A percentile compares a stretch with the other conserved stretches of the same genome.
Conservation (phyloP, 1,284 basidiomycete genomes). For the Ganoderma leucocontextum region DNA sequence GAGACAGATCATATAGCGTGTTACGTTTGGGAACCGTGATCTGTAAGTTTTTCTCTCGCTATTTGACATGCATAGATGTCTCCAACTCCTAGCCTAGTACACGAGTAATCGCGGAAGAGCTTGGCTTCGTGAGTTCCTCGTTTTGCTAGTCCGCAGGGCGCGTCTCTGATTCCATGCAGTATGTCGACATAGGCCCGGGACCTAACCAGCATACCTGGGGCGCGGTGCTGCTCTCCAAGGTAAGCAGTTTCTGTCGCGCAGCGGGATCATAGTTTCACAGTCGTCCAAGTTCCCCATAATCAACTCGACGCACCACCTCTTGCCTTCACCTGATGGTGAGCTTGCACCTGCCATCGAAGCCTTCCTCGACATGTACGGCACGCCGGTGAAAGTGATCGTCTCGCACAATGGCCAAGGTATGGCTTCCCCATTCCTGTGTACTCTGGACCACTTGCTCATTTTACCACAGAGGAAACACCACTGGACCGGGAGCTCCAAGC, state of each 20-base stretch:
- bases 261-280: neutral
- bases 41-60: slow-evolving; percentile 57
- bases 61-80: neutral
- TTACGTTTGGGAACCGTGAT: slow-evolving; percentile 91
- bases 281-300: slow-evolving; percentile 84
- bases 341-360: slow-evolving; percentile 94
- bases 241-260: slow-evolving; percentile 33
- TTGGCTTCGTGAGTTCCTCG: slow-evolving; percentile 75
- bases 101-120: slow-evolving; percentile 77
- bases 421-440: neutral
- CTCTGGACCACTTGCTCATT: neutral
- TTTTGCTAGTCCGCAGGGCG: neutral
- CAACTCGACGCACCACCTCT: slow-evolving; percentile 87
- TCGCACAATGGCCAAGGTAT: slow-evolving; percentile 93
- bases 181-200: slow-evolving; percentile 86
- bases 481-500: slow-evolving; percentile 91
- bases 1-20: slow-evolving; percentile 58
- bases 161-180: slow-evolving; percentile 47
- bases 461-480: slow-evolving; percentile 78
- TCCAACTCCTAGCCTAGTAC: slow-evolving; percentile 56
- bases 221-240: slow-evolving; percentile 84
- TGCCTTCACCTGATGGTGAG: slow-evolving; percentile 90
- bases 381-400: slow-evolving; percentile 83
- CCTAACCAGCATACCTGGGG: slow-evolving; percentile 95
- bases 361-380: slow-evolving; percentile 85